These are phyloP conservation scores for Amanita subjunquillea DNA, from an alignment of 768 basidiomycete genomes.

Conservation along the genomic window DNA sequence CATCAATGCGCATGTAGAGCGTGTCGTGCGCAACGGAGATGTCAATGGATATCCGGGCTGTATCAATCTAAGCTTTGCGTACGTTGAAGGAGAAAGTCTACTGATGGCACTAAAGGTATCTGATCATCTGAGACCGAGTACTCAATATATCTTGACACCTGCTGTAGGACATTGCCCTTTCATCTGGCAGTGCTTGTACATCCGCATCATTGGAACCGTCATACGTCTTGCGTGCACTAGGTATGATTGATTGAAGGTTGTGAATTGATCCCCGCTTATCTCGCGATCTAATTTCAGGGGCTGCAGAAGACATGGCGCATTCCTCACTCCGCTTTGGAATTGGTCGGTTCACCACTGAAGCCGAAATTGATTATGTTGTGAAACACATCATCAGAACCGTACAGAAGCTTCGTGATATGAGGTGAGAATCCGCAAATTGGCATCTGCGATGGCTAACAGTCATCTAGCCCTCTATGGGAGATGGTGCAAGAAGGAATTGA, in stretches of 20 bases:
- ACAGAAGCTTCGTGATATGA: conserved; percentile 86
- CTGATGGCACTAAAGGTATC: conserved; percentile 93
- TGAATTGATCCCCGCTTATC: background rate
- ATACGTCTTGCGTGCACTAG: conserved; percentile 93
- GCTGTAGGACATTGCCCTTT: conserved; percentile 84
- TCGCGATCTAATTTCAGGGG: conserved; percentile 34
- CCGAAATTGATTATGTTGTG: conserved; percentile 91
- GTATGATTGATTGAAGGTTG: conserved; percentile 24
- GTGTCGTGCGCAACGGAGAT: conserved; percentile 93
- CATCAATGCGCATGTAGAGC: conserved; percentile 77
- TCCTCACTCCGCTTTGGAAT: conserved; percentile 96
- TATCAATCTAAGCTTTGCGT: conserved; percentile 90
- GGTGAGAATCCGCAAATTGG: conserved; percentile 26
- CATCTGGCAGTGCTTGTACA: conserved; percentile 97
- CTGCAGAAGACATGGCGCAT: conserved; percentile 98
- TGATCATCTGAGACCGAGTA: background rate
- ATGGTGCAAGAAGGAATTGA: conserved; percentile 99
- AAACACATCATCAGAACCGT: conserved; percentile 84
- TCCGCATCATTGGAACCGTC: conserved; percentile 98
- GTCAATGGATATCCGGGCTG: conserved; percentile 89
- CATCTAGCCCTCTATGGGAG: conserved; percentile 85
- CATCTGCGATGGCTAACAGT: conserved; percentile 5
- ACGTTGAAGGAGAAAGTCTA: conserved; percentile 95
- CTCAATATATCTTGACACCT: conserved; percentile 4
- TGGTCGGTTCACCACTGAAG: conserved; percentile 96